Conservation (phyloP, 106 monocot genomes). For the Ottelia alismoides region DNA sequence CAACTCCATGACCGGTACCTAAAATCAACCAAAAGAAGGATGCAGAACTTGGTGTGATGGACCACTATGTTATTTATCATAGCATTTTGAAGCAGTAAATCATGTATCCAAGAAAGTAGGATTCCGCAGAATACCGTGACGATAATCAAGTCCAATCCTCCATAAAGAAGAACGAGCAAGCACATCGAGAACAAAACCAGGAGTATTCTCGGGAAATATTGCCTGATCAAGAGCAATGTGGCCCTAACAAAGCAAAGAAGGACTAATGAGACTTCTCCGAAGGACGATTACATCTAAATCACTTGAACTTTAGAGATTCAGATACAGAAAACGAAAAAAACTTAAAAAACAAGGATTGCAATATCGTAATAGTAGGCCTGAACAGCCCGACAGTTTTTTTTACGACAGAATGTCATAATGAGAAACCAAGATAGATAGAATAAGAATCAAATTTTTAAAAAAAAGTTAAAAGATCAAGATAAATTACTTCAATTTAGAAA, state of each 20-base stretch:
- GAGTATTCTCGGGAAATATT: constrained; percentile 83
- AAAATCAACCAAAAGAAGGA: too few species aligned
- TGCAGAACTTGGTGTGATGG: too few species aligned
- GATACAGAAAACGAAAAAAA: not conserved
- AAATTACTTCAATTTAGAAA: too few species aligned
- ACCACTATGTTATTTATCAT: too few species aligned
- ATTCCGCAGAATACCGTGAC: constrained; percentile 48
- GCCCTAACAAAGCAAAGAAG: constrained; percentile 28
- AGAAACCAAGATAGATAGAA: not conserved
- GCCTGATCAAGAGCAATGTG: constrained; percentile 95
- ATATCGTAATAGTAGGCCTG: not conserved
- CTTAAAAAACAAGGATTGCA: not conserved
- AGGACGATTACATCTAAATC: not conserved
- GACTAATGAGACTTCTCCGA: not conserved
- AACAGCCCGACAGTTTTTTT: not conserved
- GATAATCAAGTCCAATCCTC: constrained; percentile 97
- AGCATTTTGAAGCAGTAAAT: too few species aligned
- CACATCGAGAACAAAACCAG: constrained; percentile 96
- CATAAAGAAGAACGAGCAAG: constrained; percentile 77
- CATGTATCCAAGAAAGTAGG: too few species aligned
- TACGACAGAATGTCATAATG: too few species aligned
- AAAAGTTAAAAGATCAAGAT: not conserved
- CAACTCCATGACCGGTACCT: constrained; percentile 99
- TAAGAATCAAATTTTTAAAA: not conserved
- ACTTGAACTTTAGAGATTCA: not conserved